A percentile compares a stretch with the other conserved stretches of the same genome.
These are phyloP conservation scores for Alternaria hordeiaustralica DNA, from an alignment of 2,329 filamentous ascomycete genomes.

Conservation along the genomic window DNA sequence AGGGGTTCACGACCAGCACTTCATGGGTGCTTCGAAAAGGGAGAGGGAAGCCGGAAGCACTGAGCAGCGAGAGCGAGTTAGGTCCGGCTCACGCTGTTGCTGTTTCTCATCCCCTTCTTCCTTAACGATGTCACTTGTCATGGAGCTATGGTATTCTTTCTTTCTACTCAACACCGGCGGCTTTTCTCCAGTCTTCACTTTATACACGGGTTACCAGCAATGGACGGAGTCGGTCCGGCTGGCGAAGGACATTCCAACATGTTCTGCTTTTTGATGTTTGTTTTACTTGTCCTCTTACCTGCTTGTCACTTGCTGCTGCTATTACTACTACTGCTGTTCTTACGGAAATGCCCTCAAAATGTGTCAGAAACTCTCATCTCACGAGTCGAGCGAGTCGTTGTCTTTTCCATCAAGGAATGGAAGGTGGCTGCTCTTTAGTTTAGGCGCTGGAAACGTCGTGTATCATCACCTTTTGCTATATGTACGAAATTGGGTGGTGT, in stretches of 20 bases:
- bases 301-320: not conserved
- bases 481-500: constrained; percentile 25
- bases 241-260: constrained; percentile 10
- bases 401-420: not conserved
- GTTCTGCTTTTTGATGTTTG: constrained; percentile 8
- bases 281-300: not conserved
- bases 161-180: not conserved
- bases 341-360: constrained; percentile 20
- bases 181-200: constrained; percentile 6
- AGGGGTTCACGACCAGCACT: constrained; percentile 41
- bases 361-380: constrained; percentile 37
- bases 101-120: constrained; percentile 16
- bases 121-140: constrained; percentile 21
- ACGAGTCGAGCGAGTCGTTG: constrained; percentile 18
- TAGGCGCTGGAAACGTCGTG: constrained; percentile 40
- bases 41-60: constrained; percentile 46
- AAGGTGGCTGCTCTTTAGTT: constrained; percentile 17
- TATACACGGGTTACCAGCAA: constrained; percentile 33
- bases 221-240: constrained; percentile 16
- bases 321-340: not conserved
- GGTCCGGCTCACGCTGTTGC: constrained; percentile 28
- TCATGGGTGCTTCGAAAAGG: constrained; percentile 43
- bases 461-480: constrained; percentile 33
- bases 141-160: constrained; percentile 22
- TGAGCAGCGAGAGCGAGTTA: constrained; percentile 35